Conservation (phyloP, 331 rosid genomes). For the Quercus lobata region DNA sequence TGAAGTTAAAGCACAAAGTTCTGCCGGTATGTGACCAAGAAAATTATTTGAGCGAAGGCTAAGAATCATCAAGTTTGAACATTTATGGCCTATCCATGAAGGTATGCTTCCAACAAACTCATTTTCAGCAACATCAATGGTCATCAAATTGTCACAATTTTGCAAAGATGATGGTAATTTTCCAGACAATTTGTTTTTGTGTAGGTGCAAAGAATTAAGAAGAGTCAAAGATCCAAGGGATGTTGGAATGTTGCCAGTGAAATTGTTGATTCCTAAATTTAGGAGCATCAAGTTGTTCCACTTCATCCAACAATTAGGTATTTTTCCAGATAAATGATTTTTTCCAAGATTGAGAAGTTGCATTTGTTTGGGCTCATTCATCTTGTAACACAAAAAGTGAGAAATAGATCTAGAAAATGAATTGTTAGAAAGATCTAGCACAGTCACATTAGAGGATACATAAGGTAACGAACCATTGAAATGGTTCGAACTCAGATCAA, state of each 20-base stretch:
- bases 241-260: slow-evolving; percentile 13
- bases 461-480: not conserved
- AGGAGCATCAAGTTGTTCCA: not conserved
- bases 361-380: accelerated
- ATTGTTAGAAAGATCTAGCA: not conserved
- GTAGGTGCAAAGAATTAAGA: not conserved
- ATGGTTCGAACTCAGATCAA: not conserved
- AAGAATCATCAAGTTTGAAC: not conserved
- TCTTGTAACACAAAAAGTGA: not conserved
- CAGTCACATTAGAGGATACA: accelerated
- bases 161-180: not conserved
- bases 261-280: slow-evolving; percentile 13
- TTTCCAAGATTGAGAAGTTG: not conserved
- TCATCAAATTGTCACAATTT: not conserved
- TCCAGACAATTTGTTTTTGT: not conserved
- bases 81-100: not conserved
- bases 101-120: not conserved
- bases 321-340: slow-evolving; percentile 10
- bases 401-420: not conserved
- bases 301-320: slow-evolving; percentile 24
- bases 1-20: slow-evolving; percentile 11
- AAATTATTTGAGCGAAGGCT: slow-evolving; percentile 26
- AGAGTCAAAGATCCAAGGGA: not conserved
- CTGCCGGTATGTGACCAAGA: slow-evolving; percentile 22
- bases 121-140: slow-evolving; percentile 21